phyloP scores from a whole-genome alignment of 495 filamentous ascomycete species.

The Choiromyces venosus region DNA sequence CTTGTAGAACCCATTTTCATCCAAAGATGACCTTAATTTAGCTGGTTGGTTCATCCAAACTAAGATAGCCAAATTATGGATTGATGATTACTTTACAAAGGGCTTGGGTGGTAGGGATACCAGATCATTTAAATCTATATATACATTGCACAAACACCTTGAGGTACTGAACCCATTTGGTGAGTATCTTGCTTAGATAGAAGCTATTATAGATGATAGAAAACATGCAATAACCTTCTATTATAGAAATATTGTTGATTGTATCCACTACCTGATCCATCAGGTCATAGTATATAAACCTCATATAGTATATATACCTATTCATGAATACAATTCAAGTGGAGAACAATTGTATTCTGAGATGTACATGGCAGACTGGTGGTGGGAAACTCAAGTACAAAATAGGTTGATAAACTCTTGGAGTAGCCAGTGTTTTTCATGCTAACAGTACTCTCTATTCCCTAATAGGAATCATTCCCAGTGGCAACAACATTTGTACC shows the following conservation, averaged over 20 bases:
- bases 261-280: neutral
- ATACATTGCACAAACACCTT: neutral
- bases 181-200: too few relatives aligned
- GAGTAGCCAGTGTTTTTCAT: too few relatives aligned
- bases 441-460: too few relatives aligned
- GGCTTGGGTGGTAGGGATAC: neutral
- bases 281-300: too few relatives aligned
- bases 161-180: too few relatives aligned
- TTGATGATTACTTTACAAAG: constrained; percentile 10
- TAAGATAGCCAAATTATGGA: neutral
- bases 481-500: neutral
- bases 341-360: constrained; percentile 10
- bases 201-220: too few relatives aligned
- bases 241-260: neutral
- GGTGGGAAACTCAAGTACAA: constrained; percentile 10
- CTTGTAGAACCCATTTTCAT: too few relatives aligned
- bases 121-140: constrained; percentile 6
- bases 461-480: neutral
- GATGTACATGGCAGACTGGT: constrained; percentile 14
- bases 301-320: constrained; percentile 9
- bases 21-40: too few relatives aligned
- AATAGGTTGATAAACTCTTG: too few relatives aligned
- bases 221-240: too few relatives aligned
- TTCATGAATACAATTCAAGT: neutral
- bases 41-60: constrained; percentile 8